These are phyloP conservation scores for Acrodontium crateriforme DNA, from an alignment of 2,329 filamentous ascomycete species.

Conservation along the genomic window DNA sequence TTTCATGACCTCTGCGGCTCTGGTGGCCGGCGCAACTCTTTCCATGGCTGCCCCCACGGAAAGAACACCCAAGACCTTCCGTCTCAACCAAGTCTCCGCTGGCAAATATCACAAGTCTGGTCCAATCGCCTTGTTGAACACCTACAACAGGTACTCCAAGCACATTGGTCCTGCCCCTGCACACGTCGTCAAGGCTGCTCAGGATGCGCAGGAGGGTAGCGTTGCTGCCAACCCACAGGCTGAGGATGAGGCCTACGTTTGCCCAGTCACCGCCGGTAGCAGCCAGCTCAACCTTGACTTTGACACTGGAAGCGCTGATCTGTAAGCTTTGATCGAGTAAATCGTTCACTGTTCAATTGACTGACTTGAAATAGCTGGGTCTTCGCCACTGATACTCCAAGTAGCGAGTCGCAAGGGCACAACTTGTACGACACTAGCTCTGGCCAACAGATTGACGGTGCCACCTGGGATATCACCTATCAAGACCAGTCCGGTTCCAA, in stretches of 20 bases:
- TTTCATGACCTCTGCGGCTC: slow-evolving; percentile 12
- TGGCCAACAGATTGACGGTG: slow-evolving; percentile 28
- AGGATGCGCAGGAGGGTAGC: slow-evolving; percentile 23
- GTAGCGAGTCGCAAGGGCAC: slow-evolving; percentile 39
- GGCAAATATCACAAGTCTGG: slow-evolving; percentile 23
- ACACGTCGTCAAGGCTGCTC: slow-evolving; percentile 17
- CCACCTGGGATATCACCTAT: slow-evolving; percentile 48
- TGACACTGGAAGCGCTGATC: slow-evolving; percentile 55
- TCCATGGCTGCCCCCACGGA: slow-evolving; percentile 18
- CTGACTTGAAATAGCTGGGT: too few species aligned
- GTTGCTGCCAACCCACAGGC: slow-evolving; percentile 26
- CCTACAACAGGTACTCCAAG: slow-evolving; percentile 24
- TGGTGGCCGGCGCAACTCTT: slow-evolving; percentile 17
- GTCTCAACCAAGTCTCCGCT: slow-evolving; percentile 18
- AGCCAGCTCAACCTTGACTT: slow-evolving; percentile 53
- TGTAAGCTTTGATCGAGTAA: too few species aligned
- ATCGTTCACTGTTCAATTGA: too few species aligned
- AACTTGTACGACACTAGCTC: slow-evolving; percentile 40
- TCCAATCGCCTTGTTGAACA: slow-evolving; percentile 25
- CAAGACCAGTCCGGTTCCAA: slow-evolving; percentile 50
- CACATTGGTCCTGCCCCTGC: slow-evolving; percentile 15
- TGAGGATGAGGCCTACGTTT: slow-evolving; percentile 28
- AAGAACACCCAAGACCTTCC: too few species aligned
- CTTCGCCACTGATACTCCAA: slow-evolving; percentile 45
- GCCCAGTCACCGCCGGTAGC: slow-evolving; percentile 48